phyloP scores from a whole-genome alignment of 2,329 filamentous ascomycete genomes.

The Arthroderma sp. region DNA sequence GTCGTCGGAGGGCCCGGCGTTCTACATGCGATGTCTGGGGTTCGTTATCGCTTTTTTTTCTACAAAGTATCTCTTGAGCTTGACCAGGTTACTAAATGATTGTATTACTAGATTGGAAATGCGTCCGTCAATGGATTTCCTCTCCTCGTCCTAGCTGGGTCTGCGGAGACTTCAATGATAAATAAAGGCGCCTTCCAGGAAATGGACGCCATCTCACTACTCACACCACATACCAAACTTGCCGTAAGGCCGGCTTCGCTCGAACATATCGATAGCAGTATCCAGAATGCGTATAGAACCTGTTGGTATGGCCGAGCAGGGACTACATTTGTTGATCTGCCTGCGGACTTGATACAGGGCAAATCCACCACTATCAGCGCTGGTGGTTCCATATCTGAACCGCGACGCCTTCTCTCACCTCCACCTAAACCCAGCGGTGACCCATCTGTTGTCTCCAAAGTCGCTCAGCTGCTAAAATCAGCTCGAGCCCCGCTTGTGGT shows the following conservation, averaged over 20 bases:
- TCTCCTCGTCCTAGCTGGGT: slow-evolving; percentile 41
- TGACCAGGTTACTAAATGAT: background rate
- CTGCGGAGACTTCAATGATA: slow-evolving; percentile 38
- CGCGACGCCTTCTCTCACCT: slow-evolving; percentile 7
- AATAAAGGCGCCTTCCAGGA: slow-evolving; percentile 46
- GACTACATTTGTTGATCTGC: slow-evolving; percentile 41
- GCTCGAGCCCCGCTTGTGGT: slow-evolving; percentile 41
- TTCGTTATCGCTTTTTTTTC: slow-evolving; percentile 18
- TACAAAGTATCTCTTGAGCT: too few relatives aligned
- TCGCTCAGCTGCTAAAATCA: slow-evolving; percentile 32
- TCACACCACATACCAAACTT: slow-evolving; percentile 42
- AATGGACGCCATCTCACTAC: slow-evolving; percentile 40
- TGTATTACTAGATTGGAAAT: slow-evolving; percentile 31
- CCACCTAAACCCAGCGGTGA: slow-evolving; percentile 36
- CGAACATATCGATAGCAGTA: slow-evolving; percentile 34
- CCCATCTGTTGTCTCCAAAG: slow-evolving; percentile 27
- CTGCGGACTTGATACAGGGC: slow-evolving; percentile 42
- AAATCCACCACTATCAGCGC: slow-evolving; percentile 13
- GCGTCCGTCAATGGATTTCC: slow-evolving; percentile 43
- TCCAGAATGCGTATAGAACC: slow-evolving; percentile 39
- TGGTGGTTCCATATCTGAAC: background rate
- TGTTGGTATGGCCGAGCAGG: slow-evolving; percentile 44
- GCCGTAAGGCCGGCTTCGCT: slow-evolving; percentile 34
- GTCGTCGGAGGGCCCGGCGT: slow-evolving; percentile 48
- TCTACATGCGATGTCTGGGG: slow-evolving; percentile 44